phyloP scores from a whole-genome alignment of 169 alveolate genomes.

The Plasmodium inui region DNA sequence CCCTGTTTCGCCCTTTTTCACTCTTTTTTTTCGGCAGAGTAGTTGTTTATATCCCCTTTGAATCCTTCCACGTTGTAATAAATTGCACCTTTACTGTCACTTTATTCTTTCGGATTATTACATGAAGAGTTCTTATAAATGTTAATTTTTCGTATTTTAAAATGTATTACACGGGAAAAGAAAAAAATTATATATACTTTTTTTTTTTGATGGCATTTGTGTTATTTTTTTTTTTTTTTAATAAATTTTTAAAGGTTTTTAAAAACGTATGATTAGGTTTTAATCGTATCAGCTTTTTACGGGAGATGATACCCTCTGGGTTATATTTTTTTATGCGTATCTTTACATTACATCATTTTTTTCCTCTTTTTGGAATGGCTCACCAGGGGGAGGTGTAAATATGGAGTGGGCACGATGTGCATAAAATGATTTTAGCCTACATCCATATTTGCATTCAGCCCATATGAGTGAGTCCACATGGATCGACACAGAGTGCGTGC shows the following conservation, averaged over 20 bases:
- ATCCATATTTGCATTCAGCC: not conserved
- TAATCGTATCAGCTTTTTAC: not conserved
- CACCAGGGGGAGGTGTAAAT: not conserved
- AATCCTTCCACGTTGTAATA: not conserved
- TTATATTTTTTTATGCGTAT: not conserved
- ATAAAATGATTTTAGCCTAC: not conserved
- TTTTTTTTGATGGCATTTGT: slow-evolving; percentile 32
- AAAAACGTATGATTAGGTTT: not conserved
- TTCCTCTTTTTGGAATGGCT: not conserved
- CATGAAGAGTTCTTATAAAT: not conserved
- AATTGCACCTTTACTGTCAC: not conserved
- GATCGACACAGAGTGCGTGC: not conserved
- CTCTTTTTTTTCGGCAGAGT: not conserved
- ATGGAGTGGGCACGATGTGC: not conserved
- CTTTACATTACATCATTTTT: not conserved
- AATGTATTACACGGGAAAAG: not conserved
- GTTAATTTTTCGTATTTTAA: slow-evolving; percentile 37
- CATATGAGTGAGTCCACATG: not conserved
- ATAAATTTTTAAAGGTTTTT: slow-evolving; percentile 14
- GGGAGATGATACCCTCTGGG: not conserved
- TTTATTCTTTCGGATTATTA: not conserved
- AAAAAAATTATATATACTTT: not conserved
- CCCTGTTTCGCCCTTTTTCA: not conserved
- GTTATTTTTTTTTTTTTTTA: slow-evolving; percentile 10
- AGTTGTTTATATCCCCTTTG: not conserved